Evolutionary conservation across 768 basidiomycete species (phyloP).

Genomic region (Leccinellum luteum): DNA sequence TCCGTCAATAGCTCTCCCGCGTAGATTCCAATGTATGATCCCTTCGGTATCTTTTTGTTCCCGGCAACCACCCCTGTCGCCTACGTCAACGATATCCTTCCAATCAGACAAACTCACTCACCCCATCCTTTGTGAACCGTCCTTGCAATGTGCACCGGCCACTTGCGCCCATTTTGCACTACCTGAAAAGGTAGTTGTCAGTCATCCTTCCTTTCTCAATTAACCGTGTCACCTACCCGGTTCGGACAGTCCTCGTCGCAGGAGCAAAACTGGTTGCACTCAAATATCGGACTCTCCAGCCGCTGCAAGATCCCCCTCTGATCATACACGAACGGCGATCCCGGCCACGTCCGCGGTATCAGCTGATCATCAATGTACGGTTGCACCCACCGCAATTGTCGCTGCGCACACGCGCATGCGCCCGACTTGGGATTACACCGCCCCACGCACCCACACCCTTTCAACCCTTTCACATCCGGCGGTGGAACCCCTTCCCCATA

Average conservation of each 20-base stretch:
- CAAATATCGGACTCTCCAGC: slow-evolving; percentile 65
- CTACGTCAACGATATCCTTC: background rate
- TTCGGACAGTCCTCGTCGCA: slow-evolving; percentile 83
- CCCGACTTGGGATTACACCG: slow-evolving; percentile 71
- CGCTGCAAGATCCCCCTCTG: slow-evolving; percentile 50
- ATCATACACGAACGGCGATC: slow-evolving; percentile 69
- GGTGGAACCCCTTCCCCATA: slow-evolving; percentile 64
- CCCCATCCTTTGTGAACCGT: slow-evolving; percentile 87
- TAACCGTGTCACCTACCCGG: slow-evolving; percentile 45
- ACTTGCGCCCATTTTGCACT: slow-evolving; percentile 75
- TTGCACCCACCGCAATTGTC: slow-evolving; percentile 44
- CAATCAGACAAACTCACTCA: slow-evolving; percentile 21
- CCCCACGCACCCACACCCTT: slow-evolving; percentile 75
- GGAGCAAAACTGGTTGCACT: slow-evolving; percentile 80
- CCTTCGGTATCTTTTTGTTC: slow-evolving; percentile 57
- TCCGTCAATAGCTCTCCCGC: slow-evolving; percentile 80
- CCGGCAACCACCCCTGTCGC: slow-evolving; percentile 68
- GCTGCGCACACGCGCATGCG: slow-evolving; percentile 65
- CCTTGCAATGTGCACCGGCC: slow-evolving; percentile 60
- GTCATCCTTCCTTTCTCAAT: background rate
- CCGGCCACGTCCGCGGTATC: slow-evolving; percentile 33
- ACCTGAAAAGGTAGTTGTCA: slow-evolving; percentile 46
- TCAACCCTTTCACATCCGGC: slow-evolving; percentile 54
- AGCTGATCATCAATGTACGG: slow-evolving; percentile 17
- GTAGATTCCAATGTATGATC: slow-evolving; percentile 81